A percentile compares a stretch with the other conserved stretches of the same genome.
phyloP scores from a whole-genome alignment of 2,329 filamentous ascomycete genomes.

The Diaporthe amygdali region DNA sequence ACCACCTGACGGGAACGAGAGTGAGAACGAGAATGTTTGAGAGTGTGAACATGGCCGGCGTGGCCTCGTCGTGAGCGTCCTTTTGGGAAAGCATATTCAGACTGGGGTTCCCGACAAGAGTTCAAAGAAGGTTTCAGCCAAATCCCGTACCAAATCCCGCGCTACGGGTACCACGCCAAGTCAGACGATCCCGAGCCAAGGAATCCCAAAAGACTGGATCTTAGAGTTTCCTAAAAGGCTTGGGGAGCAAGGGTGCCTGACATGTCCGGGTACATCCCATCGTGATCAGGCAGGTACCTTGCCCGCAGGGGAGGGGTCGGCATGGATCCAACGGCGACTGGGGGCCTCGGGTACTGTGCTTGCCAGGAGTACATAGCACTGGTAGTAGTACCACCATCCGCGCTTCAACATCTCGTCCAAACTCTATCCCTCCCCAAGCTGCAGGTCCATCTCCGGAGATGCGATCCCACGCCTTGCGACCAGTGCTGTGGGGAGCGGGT shows the following conservation, averaged over 20 bases:
- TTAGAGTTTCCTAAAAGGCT: conserved; percentile 11
- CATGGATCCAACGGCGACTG: background rate
- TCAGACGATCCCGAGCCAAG: conserved; percentile 16
- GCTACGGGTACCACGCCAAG: conserved; percentile 17
- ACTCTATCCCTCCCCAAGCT: conserved; percentile 12
- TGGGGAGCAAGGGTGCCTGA: background rate
- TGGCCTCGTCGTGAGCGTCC: background rate
- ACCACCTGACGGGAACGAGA: conserved; percentile 2
- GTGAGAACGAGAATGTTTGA: conserved; percentile 4
- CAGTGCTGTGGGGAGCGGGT: background rate
- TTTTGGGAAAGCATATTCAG: background rate
- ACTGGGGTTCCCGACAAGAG: background rate
- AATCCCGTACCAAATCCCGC: conserved; percentile 23
- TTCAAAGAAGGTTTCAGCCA: conserved; percentile 21
- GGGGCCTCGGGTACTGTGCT: background rate
- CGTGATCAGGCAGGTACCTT: background rate
- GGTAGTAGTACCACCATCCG: background rate
- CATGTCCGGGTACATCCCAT: conserved; percentile 2
- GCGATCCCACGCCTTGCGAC: conserved; percentile 5
- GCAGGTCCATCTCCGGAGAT: conserved; percentile 6
- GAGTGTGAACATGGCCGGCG: background rate
- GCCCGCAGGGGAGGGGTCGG: conserved; percentile 18
- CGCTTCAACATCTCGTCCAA: conserved; percentile 8
- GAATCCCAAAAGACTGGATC: conserved; percentile 12
- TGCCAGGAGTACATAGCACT: background rate